A percentile compares a stretch with the other conserved stretches of the same genome.
Evolutionary conservation across 495 filamentous ascomycete genomes (phyloP).

Genomic region (Penicillium parvum): DNA sequence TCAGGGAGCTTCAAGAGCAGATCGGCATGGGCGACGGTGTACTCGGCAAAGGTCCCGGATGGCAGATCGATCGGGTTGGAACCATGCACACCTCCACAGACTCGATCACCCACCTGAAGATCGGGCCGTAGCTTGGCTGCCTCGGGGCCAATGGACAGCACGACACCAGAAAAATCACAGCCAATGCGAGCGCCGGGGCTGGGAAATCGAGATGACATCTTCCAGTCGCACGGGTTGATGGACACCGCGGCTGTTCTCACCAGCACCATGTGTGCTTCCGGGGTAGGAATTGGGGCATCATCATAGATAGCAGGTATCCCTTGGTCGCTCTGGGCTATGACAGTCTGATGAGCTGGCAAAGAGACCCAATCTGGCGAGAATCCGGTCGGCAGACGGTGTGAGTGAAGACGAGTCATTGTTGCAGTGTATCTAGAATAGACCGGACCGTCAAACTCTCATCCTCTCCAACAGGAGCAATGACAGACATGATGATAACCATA

Average conservation of each 20-base stretch:
- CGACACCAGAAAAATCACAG: not conserved
- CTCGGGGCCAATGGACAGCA: not conserved
- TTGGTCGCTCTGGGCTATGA: too few species aligned
- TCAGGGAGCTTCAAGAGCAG: not conserved
- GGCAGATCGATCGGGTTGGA: not conserved
- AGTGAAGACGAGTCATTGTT: too few species aligned
- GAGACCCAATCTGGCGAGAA: too few species aligned
- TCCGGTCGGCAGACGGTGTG: too few species aligned
- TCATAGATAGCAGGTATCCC: too few species aligned
- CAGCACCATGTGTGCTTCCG: not conserved
- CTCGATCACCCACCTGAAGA: not conserved
- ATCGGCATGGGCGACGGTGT: not conserved
- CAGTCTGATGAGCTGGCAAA: too few species aligned
- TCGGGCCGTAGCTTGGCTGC: not conserved
- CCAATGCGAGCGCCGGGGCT: not conserved
- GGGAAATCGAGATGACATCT: not conserved
- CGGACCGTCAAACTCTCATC: too few species aligned
- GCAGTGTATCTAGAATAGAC: too few species aligned
- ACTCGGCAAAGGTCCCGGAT: not conserved
- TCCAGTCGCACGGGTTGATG: not conserved
- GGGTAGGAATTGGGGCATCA: not conserved
- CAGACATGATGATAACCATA: too few species aligned
- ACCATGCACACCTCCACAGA: not conserved
- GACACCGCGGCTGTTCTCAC: not conserved
- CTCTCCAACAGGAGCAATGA: too few species aligned